Base-by-base conservation (phyloP, 129 eudicot genomes). In the Calendula officinalis region DNA sequence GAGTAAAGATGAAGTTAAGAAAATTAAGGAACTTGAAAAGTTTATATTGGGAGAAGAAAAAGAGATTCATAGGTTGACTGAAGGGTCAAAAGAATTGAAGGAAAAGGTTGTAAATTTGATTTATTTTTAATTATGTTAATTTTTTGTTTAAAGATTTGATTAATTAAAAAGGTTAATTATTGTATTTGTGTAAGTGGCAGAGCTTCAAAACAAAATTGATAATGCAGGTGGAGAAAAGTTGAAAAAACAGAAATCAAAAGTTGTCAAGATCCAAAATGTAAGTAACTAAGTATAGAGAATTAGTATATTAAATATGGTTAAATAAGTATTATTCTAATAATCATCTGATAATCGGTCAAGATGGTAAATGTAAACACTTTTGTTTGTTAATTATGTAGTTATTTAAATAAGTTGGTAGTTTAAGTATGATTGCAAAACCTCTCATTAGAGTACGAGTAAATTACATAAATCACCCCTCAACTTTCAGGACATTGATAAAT, bases 161-260 rank as follows among this genome's bases (percentile, higher is more conserved):
- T 60, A 7, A 35, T 40, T 37, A 40, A 17, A 22, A 56, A 60
- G 5, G 5, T 38, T 8, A 17, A 61, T 37, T 75, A 47, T 38
- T 36, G 5, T 50, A 62, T 49, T 38, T 36, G 5, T 50, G 63
- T 49, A 88, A 96, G 96, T 88, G 57, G 45, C 66, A 63, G 99
- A 86, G 64, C 95, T 94, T 73, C 99, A 94, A 75, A 68, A 51
- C 52, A 94, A 88, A 71, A 89, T 94, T 47, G 99, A 94, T 71
- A 94, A 94, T 70, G 99, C 95, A 40, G 99, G 97, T 0, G 99
- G 97, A 48, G 99, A 94, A 65, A 81, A 55, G 67, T 65, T 94
- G 77, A 86, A 81, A 82, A 78, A 45, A 54, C 99, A 94, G 63
- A 88, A 83, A 77, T 57, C 80, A 11, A 88, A 79, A 63, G 96